Percentiles rank a stretch among this genome's conserved stretches.
phyloP scores from a whole-genome alignment of 192 early-diverging fungal species.

The Umbelopsis isabellina region DNA sequence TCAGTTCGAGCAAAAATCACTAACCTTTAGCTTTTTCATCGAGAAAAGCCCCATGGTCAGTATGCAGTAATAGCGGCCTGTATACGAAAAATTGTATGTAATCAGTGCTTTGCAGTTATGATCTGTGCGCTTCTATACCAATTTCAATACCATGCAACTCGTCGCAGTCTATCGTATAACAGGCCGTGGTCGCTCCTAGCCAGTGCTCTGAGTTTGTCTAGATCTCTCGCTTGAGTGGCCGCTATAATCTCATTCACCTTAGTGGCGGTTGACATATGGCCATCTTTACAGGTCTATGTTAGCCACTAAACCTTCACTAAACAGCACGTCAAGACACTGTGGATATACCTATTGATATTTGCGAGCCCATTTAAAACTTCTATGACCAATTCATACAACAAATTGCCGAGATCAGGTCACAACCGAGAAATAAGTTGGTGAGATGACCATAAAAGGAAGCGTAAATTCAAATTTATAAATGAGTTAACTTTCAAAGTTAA shows the following conservation, averaged over 20 bases:
- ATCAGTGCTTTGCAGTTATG: background rate
- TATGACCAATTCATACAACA: background rate
- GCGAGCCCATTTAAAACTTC: slow-evolving; percentile 11
- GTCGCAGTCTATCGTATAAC: slow-evolving; percentile 28
- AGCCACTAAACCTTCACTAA: background rate
- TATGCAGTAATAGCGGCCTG: slow-evolving; percentile 45
- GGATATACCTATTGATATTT: background rate
- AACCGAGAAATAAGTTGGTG: slow-evolving; percentile 5
- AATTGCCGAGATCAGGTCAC: slow-evolving; percentile 23
- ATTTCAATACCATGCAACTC: slow-evolving; percentile 32
- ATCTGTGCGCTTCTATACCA: background rate
- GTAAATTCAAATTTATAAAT: slow-evolving; percentile 5
- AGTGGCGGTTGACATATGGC: background rate
- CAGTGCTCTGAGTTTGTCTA: slow-evolving; percentile 26
- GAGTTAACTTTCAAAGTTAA: background rate
- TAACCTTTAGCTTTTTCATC: slow-evolving; percentile 44
- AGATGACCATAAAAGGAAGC: background rate
- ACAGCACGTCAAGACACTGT: background rate
- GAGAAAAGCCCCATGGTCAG: slow-evolving; percentile 40
- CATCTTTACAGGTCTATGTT: background rate
- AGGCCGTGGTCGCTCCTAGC: slow-evolving; percentile 29
- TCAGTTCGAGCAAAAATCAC: background rate
- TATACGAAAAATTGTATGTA: background rate
- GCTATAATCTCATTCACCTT: slow-evolving; percentile 19
- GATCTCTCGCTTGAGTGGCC: slow-evolving; percentile 28